These are phyloP conservation scores for Erysimum cheiri DNA, from an alignment of 441 rosid species.

Conservation along the genomic window DNA sequence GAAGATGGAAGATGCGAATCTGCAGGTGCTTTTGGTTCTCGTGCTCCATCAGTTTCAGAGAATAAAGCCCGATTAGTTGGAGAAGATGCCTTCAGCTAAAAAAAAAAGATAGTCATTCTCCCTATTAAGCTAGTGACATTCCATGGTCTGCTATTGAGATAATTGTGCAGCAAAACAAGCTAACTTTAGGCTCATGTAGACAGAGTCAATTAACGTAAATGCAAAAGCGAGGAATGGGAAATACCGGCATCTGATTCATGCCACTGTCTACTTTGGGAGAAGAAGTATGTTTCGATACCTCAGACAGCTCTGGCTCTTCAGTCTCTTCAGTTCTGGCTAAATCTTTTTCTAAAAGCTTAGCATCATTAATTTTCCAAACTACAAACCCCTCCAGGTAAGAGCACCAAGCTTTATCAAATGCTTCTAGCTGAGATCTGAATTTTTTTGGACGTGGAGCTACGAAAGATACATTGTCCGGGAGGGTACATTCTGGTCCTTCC, in stretches of 20 bases:
- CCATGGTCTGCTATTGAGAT: constrained; percentile 39
- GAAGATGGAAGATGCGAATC: constrained; percentile 52
- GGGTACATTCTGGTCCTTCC: constrained; percentile 72
- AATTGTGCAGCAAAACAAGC: constrained; percentile 2
- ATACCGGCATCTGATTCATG: constrained; percentile 66
- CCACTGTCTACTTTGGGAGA: constrained; percentile 53
- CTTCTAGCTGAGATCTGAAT: constrained; percentile 75
- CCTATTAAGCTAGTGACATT: constrained; percentile 59
- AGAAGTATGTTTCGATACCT: constrained; percentile 68
- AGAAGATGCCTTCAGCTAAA: constrained; percentile 33
- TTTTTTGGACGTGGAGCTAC: constrained; percentile 53
- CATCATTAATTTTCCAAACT: constrained; percentile 93
- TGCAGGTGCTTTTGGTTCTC: constrained; percentile 18
- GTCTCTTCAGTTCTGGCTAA: constrained; percentile 81
- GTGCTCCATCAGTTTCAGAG: not conserved
- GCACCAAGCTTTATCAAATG: constrained; percentile 91
- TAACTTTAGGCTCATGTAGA: not conserved
- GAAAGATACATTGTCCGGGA: constrained; percentile 56
- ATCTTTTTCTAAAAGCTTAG: constrained; percentile 80
- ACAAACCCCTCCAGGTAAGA: constrained; percentile 79
- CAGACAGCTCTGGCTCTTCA: constrained; percentile 84
- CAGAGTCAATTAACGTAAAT: not conserved
- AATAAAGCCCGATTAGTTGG: not conserved
- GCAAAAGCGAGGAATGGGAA: constrained; percentile 1
- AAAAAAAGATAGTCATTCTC: constrained; percentile 30